Percentiles rank a stretch among this genome's conserved stretches.
phyloP scores from a whole-genome alignment of 306 rosid genomes.

The Canavalia ensiformis region DNA sequence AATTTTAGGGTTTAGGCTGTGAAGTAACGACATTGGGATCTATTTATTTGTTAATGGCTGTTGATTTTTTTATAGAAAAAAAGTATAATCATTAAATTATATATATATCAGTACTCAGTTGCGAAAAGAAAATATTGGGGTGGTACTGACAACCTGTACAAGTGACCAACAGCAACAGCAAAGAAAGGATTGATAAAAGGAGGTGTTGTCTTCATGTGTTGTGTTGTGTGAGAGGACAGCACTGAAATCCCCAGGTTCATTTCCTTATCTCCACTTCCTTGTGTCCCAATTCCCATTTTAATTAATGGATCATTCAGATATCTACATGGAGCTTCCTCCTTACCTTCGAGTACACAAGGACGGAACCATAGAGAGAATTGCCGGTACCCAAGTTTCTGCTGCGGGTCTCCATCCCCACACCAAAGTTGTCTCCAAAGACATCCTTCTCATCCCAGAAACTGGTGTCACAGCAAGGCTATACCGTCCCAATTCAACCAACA shows the following conservation, averaged over 20 bases:
- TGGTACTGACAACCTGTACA: no score
- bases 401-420: slow-evolving; percentile 66
- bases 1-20: no score
- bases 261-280: no score
- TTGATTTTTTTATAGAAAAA: no score
- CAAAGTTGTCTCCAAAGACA: slow-evolving; percentile 79
- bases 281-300: no score
- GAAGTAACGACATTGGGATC: no score
- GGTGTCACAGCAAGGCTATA: slow-evolving; percentile 75
- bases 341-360: slow-evolving; percentile 70
- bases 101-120: no score
- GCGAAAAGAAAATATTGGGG: no score
- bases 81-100: no score
- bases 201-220: neutral
- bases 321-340: slow-evolving; percentile 63
- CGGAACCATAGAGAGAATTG: slow-evolving; percentile 70
- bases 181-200: neutral
- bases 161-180: no score
- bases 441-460: slow-evolving; percentile 60
- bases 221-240: neutral
- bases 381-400: slow-evolving; percentile 64
- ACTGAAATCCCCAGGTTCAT: neutral
- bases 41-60: no score
- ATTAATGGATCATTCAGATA: no score
- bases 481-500: slow-evolving; percentile 49